Conservation (phyloP, 192 early-diverging fungal species). For the Nowakowskiella sp. region DNA sequence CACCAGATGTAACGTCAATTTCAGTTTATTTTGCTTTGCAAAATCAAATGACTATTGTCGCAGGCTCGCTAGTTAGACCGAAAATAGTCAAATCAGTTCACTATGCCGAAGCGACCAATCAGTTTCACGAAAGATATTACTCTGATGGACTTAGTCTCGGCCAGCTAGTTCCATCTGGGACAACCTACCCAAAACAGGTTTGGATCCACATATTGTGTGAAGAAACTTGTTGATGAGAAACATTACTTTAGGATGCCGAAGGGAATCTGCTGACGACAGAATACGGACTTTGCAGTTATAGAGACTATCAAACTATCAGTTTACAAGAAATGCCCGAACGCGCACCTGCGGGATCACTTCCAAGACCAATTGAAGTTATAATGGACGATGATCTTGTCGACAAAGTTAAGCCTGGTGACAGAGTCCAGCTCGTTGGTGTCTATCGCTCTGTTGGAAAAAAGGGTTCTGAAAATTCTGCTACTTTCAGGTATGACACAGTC, state of each 20-base stretch:
- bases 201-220: conserved; percentile 9
- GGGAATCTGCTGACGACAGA: conserved; percentile 89
- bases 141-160: conserved; percentile 76
- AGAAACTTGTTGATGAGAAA: conserved; percentile 12
- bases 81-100: conserved; percentile 90
- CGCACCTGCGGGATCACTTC: conserved; percentile 86
- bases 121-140: conserved; percentile 80
- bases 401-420: conserved; percentile 90
- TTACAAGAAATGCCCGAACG: conserved; percentile 99
- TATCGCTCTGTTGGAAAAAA: conserved; percentile 84
- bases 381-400: conserved; percentile 96
- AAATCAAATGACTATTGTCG: conserved; percentile 1
- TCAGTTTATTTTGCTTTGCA: neutral
- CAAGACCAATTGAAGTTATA: conserved; percentile 87
- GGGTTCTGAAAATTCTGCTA: conserved; percentile 65
- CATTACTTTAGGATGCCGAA: conserved; percentile 60
- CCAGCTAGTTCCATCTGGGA: conserved; percentile 56
- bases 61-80: conserved; percentile 88
- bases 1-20: conserved; percentile 65
- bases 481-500: conserved; percentile 56
- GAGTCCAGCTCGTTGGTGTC: conserved; percentile 87
- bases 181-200: conserved; percentile 82
- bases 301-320: conserved; percentile 86
- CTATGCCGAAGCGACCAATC: conserved; percentile 76
- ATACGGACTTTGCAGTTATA: conserved; percentile 81